These are phyloP conservation scores for Apiospora arundinis DNA, from an alignment of 2,329 filamentous ascomycete species.

Conservation along the genomic window DNA sequence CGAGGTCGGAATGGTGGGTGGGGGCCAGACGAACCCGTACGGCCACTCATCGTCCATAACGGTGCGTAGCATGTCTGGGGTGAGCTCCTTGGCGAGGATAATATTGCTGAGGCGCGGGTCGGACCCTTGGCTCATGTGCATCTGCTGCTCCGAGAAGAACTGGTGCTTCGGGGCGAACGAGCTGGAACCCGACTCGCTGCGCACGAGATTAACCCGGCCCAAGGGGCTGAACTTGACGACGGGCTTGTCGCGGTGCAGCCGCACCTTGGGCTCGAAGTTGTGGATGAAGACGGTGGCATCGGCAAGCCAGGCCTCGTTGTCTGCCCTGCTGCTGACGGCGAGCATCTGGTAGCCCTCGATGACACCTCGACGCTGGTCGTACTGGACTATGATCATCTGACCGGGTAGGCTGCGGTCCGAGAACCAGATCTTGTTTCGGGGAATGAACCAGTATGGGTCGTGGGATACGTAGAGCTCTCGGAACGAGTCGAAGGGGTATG, in stretches of 20 bases:
- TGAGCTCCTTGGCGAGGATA: slow-evolving; percentile 64
- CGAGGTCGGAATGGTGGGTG: slow-evolving; percentile 69
- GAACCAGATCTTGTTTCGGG: slow-evolving; percentile 85
- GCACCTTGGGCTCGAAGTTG: slow-evolving; percentile 72
- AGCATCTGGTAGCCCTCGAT: slow-evolving; percentile 84
- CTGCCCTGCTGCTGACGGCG: slow-evolving; percentile 63
- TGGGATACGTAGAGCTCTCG: slow-evolving; percentile 76
- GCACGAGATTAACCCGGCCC: slow-evolving; percentile 34
- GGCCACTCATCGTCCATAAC: slow-evolving; percentile 43
- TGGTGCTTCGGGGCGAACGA: slow-evolving; percentile 33
- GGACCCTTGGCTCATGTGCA: slow-evolving; percentile 53
- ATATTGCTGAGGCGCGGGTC: slow-evolving; percentile 70
- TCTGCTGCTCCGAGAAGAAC: slow-evolving; percentile 59
- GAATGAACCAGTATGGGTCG: slow-evolving; percentile 84
- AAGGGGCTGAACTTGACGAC: slow-evolving; percentile 62
- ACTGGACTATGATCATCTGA: slow-evolving; percentile 77
- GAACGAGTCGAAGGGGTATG: slow-evolving; percentile 68
- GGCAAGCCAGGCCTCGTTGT: slow-evolving; percentile 68
- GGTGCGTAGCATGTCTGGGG: slow-evolving; percentile 43
- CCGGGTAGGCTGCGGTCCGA: slow-evolving; percentile 76
- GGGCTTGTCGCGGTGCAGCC: slow-evolving; percentile 77
- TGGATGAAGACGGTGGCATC: slow-evolving; percentile 73
- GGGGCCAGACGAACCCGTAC: slow-evolving; percentile 75
- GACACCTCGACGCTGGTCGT: slow-evolving; percentile 72
- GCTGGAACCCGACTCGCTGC: slow-evolving; percentile 26